Percentiles rank a stretch among this genome's conserved stretches.
Evolutionary conservation across 768 basidiomycete species (phyloP).

Genomic region (Lentinula detonsa): DNA sequence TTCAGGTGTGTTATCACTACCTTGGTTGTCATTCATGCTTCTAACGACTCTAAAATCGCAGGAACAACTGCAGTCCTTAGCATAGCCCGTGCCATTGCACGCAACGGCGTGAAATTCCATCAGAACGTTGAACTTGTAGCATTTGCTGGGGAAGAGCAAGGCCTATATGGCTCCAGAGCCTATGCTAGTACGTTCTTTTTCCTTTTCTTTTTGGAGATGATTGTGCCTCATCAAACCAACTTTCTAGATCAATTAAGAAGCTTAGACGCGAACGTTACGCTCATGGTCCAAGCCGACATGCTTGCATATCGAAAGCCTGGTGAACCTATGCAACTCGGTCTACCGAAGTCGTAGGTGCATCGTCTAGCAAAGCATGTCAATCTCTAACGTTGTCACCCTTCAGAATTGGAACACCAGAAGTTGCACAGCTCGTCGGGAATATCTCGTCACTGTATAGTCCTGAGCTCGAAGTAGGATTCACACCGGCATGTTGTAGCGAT

Average conservation of each 20-base stretch:
- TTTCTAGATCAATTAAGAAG: conserved; percentile 50
- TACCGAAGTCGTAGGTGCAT: conserved; percentile 57
- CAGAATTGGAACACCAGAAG: conserved; percentile 78
- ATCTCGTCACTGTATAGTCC: conserved; percentile 77
- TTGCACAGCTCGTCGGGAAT: conserved; percentile 67
- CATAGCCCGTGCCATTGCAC: conserved; percentile 71
- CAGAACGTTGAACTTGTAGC: conserved; percentile 75
- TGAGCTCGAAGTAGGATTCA: conserved; percentile 65
- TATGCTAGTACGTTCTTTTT: conserved; percentile 64
- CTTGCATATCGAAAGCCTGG: conserved; percentile 72
- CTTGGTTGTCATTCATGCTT: neutral
- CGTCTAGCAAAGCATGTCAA: neutral
- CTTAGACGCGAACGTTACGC: conserved; percentile 56
- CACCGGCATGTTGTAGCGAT: conserved; percentile 84
- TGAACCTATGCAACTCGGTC: conserved; percentile 80
- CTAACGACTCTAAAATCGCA: conserved; percentile 36
- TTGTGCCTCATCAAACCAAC: neutral
- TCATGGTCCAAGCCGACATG: conserved; percentile 95
- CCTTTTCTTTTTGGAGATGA: neutral
- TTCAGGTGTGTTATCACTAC: conserved; percentile 24
- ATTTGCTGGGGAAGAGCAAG: conserved; percentile 93
- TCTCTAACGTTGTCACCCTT: neutral
- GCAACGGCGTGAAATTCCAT: conserved; percentile 62
- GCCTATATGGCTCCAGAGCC: conserved; percentile 68
- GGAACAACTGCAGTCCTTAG: conserved; percentile 63